Evolutionary conservation across 306 rosid genomes (phyloP), one percentile per base, ranked within the genome.

Genomic region (Alnus rubra): DNA sequence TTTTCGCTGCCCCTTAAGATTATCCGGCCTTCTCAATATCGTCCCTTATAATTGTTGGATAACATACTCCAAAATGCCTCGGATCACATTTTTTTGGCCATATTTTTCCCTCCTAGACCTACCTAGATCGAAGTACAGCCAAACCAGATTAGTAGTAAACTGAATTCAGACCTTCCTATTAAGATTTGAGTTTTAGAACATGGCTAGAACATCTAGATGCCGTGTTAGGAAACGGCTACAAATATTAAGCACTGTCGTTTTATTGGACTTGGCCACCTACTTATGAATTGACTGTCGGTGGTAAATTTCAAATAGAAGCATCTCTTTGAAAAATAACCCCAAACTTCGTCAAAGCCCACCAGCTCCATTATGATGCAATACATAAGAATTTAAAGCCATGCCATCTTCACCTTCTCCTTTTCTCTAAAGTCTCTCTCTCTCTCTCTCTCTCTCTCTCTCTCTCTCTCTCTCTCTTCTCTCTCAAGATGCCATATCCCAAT

Each of bases 261-360:
- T 39, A 64, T 77, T n/a, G 45, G 11, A 7, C 71, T 58, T 64
- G 80, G 73, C 71, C 2, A 74, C 88, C 83, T 68, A 80, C 78
- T 80, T 72, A 42, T 71, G 23, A 65, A 62, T 52, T 45, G 75
- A 70, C 81, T 8, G 28, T 44, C 5, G n/a, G 0, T 70, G 58
- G 11, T 16, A 37, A 13, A 55, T 58, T 39, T 9, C 50, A 78
- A 42, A 49, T 48, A 62, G 71, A 59, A 58, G 55, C 79, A 63
- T 82, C 76, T 70, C 9, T 70, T 49, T 48, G 50, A 52, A 73
- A 44, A 70, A 50, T 76, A 70, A 13, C 2, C 23, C 19, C 59
- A 2, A 4, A 53, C 13, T 18, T 5, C 23, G 10, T 54, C 28
- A 6, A 6, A 54, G 60, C 13, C n/a, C n/a, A 54, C 28, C 2